These are phyloP conservation scores for Grosmannia penicillata DNA, from an alignment of 2,329 filamentous ascomycete species.

Conservation along the genomic window DNA sequence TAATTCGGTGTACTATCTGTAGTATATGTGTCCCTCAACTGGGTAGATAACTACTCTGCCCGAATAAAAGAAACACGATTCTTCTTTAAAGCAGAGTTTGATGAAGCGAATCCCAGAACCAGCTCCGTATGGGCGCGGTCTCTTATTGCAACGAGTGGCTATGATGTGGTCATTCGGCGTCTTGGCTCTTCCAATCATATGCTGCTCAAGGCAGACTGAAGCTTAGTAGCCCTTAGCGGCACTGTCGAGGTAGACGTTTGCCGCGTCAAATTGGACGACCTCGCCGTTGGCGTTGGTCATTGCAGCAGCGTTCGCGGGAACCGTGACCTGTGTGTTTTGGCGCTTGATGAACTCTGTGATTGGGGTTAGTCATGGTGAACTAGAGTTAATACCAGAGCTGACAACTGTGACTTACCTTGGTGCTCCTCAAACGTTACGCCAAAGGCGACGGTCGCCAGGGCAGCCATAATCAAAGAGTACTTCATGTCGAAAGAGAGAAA, in stretches of 20 bases:
- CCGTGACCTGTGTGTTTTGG: slow-evolving; percentile 10
- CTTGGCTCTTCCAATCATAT: no score
- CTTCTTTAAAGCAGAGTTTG: no score
- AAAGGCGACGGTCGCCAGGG: slow-evolving; percentile 29
- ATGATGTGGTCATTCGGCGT: no score
- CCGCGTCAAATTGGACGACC: slow-evolving; percentile 27
- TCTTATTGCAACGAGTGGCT: no score
- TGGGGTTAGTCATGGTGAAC: not conserved
- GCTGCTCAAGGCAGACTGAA: no score
- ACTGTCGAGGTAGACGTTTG: slow-evolving; percentile 25
- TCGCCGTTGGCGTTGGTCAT: slow-evolving; percentile 32
- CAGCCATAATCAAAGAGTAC: slow-evolving; percentile 31
- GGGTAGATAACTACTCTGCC: no score
- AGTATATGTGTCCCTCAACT: no score
- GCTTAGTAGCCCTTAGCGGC: slow-evolving; percentile 21
- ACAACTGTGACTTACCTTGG: slow-evolving; percentile 1
- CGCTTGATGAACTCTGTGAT: slow-evolving; percentile 1
- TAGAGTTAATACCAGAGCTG: no score
- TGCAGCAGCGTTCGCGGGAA: slow-evolving; percentile 23
- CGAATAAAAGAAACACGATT: no score
- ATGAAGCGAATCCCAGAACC: no score
- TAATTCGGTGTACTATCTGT: no score
- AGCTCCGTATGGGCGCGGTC: no score
- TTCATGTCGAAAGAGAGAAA: slow-evolving; percentile 25
- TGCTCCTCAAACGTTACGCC: slow-evolving; percentile 10